Conservation (phyloP, 495 filamentous ascomycete species). For the Pyrenula aspistea region DNA sequence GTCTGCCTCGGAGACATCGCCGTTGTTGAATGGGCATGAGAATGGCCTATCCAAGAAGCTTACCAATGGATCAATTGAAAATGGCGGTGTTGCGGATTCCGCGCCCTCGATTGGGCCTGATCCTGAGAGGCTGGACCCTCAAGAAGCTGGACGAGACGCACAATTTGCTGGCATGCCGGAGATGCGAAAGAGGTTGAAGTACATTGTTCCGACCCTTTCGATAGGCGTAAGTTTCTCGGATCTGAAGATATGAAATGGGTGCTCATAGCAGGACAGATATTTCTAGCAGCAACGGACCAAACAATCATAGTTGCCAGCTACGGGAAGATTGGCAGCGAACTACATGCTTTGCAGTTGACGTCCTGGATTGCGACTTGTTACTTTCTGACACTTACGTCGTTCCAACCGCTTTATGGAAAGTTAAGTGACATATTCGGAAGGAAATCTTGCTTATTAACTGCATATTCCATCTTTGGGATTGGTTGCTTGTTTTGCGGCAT, state of each 20-base stretch:
- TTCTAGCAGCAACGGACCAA: slow-evolving; percentile 66
- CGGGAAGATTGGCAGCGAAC: slow-evolving; percentile 68
- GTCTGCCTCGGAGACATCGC: slow-evolving; percentile 25
- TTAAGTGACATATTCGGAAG: slow-evolving; percentile 73
- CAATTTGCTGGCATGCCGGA: slow-evolving; percentile 17
- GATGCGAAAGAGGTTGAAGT: slow-evolving; percentile 23
- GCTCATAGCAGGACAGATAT: slow-evolving; percentile 31
- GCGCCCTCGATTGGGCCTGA: neutral
- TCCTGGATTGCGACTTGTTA: slow-evolving; percentile 76
- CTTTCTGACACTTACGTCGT: slow-evolving; percentile 66
- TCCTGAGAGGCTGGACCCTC: neutral
- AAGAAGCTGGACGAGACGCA: neutral
- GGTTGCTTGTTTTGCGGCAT: slow-evolving; percentile 66
- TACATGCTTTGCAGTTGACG: slow-evolving; percentile 65
- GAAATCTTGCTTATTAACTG: slow-evolving; percentile 62
- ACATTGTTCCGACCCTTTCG: slow-evolving; percentile 37
- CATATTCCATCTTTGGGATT: slow-evolving; percentile 61
- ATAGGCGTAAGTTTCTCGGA: slow-evolving; percentile 29
- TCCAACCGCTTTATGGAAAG: slow-evolving; percentile 71
- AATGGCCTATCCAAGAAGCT: slow-evolving; percentile 8
- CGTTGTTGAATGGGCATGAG: slow-evolving; percentile 22
- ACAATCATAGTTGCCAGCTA: slow-evolving; percentile 73
- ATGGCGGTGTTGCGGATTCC: neutral
- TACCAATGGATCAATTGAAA: slow-evolving; percentile 3
- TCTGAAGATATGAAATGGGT: neutral